These are phyloP conservation scores for Viola pubescens DNA, from an alignment of 441 rosid genomes.

Conservation along the genomic window DNA sequence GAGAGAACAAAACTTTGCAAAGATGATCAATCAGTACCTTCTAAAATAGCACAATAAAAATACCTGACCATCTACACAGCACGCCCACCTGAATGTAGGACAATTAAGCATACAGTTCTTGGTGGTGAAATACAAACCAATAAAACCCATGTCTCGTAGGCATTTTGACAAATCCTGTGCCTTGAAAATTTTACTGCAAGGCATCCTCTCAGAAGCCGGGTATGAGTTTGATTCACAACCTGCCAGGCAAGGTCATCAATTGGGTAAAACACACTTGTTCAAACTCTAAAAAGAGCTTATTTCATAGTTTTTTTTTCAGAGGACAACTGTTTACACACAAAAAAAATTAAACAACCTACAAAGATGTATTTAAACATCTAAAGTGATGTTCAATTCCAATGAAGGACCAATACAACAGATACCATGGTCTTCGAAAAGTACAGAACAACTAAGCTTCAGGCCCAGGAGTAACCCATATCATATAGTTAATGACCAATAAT, in stretches of 20 bases:
- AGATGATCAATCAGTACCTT: constrained; percentile 6
- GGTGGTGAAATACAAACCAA: constrained; percentile 11
- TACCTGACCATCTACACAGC: constrained; percentile 22
- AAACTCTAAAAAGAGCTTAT: background rate
- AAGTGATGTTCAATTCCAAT: too few relatives aligned
- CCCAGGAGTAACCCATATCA: too few relatives aligned
- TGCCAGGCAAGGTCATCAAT: constrained; percentile 8
- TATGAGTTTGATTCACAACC: constrained; percentile 14
- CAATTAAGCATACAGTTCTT: constrained; percentile 9
- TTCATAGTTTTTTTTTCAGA: background rate
- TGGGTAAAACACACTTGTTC: constrained; percentile 1
- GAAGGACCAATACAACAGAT: too few relatives aligned
- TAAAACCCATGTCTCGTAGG: background rate
- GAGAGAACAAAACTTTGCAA: constrained; percentile 12
- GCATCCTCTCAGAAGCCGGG: constrained; percentile 10
- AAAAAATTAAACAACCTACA: too few relatives aligned
- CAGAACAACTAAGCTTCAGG: too few relatives aligned
- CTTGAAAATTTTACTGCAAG: constrained; percentile 10
- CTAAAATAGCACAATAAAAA: background rate
- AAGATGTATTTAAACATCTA: too few relatives aligned
- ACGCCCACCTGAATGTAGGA: constrained; percentile 13
- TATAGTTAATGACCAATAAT: too few relatives aligned
- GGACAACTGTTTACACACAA: background rate
- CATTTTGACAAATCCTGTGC: constrained; percentile 2
- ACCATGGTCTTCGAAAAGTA: too few relatives aligned